phyloP scores from a whole-genome alignment of 768 basidiomycete species.

The Lactarius psammicola region DNA sequence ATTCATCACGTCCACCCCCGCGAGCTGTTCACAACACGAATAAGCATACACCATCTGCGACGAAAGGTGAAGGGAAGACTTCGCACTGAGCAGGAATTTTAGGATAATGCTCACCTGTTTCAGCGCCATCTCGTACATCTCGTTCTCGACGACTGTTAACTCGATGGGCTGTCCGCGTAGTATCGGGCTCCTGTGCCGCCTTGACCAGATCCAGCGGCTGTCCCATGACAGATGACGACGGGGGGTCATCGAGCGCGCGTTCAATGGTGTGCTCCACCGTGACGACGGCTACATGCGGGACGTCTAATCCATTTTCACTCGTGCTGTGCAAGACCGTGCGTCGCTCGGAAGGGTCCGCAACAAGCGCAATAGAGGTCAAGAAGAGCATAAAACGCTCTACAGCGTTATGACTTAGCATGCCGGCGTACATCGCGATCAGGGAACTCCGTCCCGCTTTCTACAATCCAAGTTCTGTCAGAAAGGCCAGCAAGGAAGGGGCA shows the following conservation, averaged over 20 bases:
- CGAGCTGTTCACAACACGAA: constrained; percentile 45
- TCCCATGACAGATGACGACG: constrained; percentile 15
- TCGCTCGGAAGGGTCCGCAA: constrained; percentile 61
- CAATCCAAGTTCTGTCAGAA: too few relatives aligned
- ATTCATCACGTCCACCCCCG: constrained; percentile 70
- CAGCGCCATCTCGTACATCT: constrained; percentile 74
- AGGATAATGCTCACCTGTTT: constrained; percentile 85
- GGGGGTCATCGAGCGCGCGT: constrained; percentile 57
- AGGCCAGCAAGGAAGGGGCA: too few relatives aligned
- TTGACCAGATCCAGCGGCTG: constrained; percentile 18
- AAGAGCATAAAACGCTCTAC: constrained; percentile 90
- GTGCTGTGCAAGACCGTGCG: too few relatives aligned
- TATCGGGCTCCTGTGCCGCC: constrained; percentile 31
- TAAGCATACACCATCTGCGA: background rate
- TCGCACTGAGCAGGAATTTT: constrained; percentile 83
- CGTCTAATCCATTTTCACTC: constrained; percentile 86
- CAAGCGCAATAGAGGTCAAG: constrained; percentile 74
- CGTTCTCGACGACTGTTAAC: constrained; percentile 80
- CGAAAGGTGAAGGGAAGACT: background rate
- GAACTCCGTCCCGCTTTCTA: too few relatives aligned
- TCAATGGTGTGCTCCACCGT: constrained; percentile 78
- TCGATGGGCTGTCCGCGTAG: constrained; percentile 84
- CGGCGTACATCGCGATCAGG: too few relatives aligned
- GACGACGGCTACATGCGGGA: constrained; percentile 72
- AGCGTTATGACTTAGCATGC: constrained; percentile 89